These are phyloP conservation scores for Calonectria ilicicola DNA, from an alignment of 2,329 filamentous ascomycete genomes.

Conservation along the genomic window DNA sequence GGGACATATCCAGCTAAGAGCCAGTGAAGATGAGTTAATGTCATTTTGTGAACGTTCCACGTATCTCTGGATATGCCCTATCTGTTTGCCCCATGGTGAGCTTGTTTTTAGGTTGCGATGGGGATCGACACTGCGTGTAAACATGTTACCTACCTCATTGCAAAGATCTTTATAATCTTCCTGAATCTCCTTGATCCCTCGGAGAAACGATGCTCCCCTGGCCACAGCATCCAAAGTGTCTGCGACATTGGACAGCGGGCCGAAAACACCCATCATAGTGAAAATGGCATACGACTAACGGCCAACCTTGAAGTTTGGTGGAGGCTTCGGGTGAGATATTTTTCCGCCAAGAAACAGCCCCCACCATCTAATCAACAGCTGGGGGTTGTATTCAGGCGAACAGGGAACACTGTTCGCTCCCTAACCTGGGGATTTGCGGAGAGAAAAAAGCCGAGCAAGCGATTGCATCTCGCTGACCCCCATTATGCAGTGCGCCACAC, in stretches of 20 bases:
- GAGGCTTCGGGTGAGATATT: too few relatives aligned
- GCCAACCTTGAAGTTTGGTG: not conserved
- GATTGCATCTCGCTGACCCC: too few relatives aligned
- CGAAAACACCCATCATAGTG: not conserved
- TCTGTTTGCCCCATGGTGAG: not conserved
- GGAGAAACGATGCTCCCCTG: not conserved
- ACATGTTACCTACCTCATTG: not conserved
- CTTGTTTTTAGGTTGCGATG: too few relatives aligned
- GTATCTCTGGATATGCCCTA: not conserved
- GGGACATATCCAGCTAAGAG: not conserved
- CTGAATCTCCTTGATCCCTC: not conserved
- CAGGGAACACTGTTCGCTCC: too few relatives aligned
- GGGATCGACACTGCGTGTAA: too few relatives aligned
- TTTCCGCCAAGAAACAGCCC: too few relatives aligned
- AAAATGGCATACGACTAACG: not conserved
- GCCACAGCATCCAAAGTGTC: not conserved
- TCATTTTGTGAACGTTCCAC: not conserved
- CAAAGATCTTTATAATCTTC: not conserved
- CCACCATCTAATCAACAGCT: too few relatives aligned
- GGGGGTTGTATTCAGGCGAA: too few relatives aligned
- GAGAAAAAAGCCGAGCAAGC: too few relatives aligned
- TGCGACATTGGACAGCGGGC: not conserved
- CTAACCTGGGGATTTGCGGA: too few relatives aligned
- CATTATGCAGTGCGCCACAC: too few relatives aligned
- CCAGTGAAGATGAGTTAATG: not conserved